A percentile compares a stretch with the other conserved stretches of the same genome.
phyloP scores from a whole-genome alignment of 805 yeast species.

The Ogataea trehalophila region DNA sequence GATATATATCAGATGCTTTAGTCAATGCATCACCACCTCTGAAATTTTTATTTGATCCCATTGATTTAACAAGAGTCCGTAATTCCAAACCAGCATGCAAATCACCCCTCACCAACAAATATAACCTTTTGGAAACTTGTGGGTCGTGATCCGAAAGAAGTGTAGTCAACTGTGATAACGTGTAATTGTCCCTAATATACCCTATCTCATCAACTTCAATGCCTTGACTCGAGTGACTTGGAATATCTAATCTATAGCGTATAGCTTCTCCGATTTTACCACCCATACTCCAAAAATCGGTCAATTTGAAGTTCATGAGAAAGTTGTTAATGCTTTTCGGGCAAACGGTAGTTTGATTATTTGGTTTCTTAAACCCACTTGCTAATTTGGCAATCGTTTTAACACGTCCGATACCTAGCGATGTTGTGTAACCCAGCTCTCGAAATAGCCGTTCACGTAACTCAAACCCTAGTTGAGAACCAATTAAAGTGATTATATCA shows the following conservation, averaged over 20 bases:
- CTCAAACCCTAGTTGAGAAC: conserved; percentile 51
- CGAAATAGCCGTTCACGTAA: conserved; percentile 49
- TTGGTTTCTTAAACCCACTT: conserved; percentile 80
- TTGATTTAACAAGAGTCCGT: conserved; percentile 67
- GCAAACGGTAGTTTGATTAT: conserved; percentile 73
- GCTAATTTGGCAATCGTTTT: conserved; percentile 84
- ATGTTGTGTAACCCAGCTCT: conserved; percentile 74
- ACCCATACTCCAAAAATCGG: conserved; percentile 86
- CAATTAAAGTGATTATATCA: conserved; percentile 65
- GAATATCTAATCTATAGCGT: conserved; percentile 44
- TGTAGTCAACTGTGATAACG: conserved; percentile 32
- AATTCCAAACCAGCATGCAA: conserved; percentile 48
- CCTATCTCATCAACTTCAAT: conserved; percentile 30
- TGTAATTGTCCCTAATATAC: conserved; percentile 46
- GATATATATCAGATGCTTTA: conserved; percentile 50
- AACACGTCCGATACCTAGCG: conserved; percentile 79
- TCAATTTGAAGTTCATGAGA: conserved; percentile 54
- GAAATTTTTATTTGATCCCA: conserved; percentile 86
- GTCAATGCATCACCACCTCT: conserved; percentile 48
- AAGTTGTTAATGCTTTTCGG: conserved; percentile 46
- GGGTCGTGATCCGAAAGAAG: conserved; percentile 36
- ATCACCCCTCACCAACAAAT: conserved; percentile 61
- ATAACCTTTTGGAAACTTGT: conserved; percentile 50
- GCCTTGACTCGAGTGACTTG: conserved; percentile 17
- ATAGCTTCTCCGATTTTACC: conserved; percentile 77